These are phyloP conservation scores for Torulaspora microellipsoides DNA, from an alignment of 805 yeast species.

Conservation along the genomic window DNA sequence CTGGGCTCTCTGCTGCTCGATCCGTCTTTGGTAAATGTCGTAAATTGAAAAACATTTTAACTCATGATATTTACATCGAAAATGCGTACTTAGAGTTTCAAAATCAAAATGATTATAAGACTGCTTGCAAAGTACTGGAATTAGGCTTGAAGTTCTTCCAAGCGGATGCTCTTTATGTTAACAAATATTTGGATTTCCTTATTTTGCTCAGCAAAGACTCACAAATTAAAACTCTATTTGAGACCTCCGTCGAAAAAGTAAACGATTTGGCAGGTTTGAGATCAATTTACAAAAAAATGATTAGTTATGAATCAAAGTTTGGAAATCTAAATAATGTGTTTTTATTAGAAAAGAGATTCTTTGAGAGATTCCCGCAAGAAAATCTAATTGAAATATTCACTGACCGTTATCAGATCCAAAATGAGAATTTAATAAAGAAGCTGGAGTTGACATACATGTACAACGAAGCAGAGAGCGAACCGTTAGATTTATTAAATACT, in stretches of 20 bases:
- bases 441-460: conserved; percentile 35
- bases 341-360: conserved; percentile 61
- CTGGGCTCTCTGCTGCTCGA: conserved; percentile 71
- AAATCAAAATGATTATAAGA: conserved; percentile 57
- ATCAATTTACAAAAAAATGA: conserved; percentile 52
- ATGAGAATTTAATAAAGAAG: conserved; percentile 32
- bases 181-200: conserved; percentile 67
- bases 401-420: conserved; percentile 36
- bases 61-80: conserved; percentile 74
- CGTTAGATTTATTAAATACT: conserved; percentile 6
- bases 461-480: conserved; percentile 16
- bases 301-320: conserved; percentile 62
- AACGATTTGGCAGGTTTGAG: conserved; percentile 36
- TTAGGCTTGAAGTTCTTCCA: conserved; percentile 60
- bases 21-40: conserved; percentile 65
- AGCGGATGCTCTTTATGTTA: conserved; percentile 56
- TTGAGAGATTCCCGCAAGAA: conserved; percentile 62
- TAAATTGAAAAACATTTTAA: conserved; percentile 48
- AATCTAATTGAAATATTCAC: conserved; percentile 35
- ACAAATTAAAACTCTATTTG: conserved; percentile 76
- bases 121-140: conserved; percentile 74
- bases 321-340: conserved; percentile 67
- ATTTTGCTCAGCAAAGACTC: conserved; percentile 63
- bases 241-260: conserved; percentile 58
- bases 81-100: conserved; percentile 76